Evolutionary conservation across 495 filamentous ascomycete species (phyloP).

Genomic region (Collariella sp.): DNA sequence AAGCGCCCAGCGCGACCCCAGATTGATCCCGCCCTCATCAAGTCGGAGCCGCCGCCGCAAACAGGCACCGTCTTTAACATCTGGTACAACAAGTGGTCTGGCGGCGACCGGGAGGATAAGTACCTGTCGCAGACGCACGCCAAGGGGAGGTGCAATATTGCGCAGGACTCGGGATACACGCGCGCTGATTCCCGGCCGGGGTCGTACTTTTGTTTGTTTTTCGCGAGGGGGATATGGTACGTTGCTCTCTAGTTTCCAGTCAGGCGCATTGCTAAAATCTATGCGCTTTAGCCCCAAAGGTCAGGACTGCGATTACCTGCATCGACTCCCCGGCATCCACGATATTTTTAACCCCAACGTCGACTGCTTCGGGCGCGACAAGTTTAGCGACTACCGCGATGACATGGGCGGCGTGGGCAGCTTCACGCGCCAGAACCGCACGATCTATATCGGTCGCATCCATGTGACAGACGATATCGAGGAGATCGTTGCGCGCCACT

Average conservation of each 20-base stretch:
- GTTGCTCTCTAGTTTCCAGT: not conserved
- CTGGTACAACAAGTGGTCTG: conserved; percentile 84
- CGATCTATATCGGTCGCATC: conserved; percentile 85
- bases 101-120: conserved; percentile 88
- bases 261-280: conserved; percentile 32
- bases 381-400: conserved; percentile 78
- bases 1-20: conserved; percentile 62
- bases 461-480: conserved; percentile 97
- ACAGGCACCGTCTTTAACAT: conserved; percentile 86
- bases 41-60: conserved; percentile 71
- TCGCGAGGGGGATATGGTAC: conserved; percentile 49
- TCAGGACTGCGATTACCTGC: conserved; percentile 88
- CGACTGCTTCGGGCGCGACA: conserved; percentile 89
- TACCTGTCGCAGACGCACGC: conserved; percentile 67
- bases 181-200: conserved; percentile 67
- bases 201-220: conserved; percentile 88
- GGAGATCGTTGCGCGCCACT: conserved; percentile 89
- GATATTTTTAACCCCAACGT: conserved; percentile 85
- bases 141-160: conserved; percentile 69
- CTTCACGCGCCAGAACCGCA: conserved; percentile 86
- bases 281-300: conserved; percentile 50
- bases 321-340: conserved; percentile 71
- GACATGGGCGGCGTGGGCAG: conserved; percentile 94
- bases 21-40: conserved; percentile 73
- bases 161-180: conserved; percentile 78